phyloP scores from a whole-genome alignment of 768 basidiomycete genomes.

The Naganishia vishniacii region DNA sequence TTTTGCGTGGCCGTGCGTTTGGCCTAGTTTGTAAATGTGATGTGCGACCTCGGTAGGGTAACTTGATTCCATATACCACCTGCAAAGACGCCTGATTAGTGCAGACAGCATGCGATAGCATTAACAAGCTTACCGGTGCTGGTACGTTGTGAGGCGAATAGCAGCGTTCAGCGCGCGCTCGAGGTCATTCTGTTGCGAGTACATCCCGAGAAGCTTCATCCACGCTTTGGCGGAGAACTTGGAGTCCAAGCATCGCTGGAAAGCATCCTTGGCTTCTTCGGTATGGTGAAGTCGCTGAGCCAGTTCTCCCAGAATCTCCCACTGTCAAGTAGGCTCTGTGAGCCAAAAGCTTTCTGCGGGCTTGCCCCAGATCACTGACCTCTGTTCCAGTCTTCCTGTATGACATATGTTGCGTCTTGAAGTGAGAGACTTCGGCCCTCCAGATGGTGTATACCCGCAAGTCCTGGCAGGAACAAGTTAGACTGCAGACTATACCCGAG shows the following conservation, averaged over 20 bases:
- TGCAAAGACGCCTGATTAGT: slow-evolving; percentile 21
- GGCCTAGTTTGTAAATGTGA: slow-evolving; percentile 86
- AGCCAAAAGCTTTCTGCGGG: neutral
- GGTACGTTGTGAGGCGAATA: slow-evolving; percentile 86
- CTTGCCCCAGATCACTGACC: slow-evolving; percentile 28
- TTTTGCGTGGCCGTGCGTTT: slow-evolving; percentile 87
- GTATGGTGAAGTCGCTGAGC: slow-evolving; percentile 91
- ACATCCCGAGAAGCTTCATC: slow-evolving; percentile 88
- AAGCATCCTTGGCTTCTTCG: slow-evolving; percentile 97
- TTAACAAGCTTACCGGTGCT: slow-evolving; percentile 52
- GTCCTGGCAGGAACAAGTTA: slow-evolving; percentile 57
- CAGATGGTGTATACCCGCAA: slow-evolving; percentile 98
- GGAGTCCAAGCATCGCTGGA: slow-evolving; percentile 84
- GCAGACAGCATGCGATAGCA: neutral
- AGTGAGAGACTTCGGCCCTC: slow-evolving; percentile 95
- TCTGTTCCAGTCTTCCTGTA: slow-evolving; percentile 95
- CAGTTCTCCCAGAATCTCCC: slow-evolving; percentile 96
- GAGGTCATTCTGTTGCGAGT: slow-evolving; percentile 93
- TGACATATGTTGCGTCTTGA: slow-evolving; percentile 96
- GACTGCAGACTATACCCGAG: neutral
- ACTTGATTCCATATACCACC: slow-evolving; percentile 52
- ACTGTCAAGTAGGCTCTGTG: slow-evolving; percentile 45
- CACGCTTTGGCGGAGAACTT: slow-evolving; percentile 88
- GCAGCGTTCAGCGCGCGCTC: slow-evolving; percentile 84
- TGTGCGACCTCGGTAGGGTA: slow-evolving; percentile 87